Evolutionary conservation across 192 early-diverging fungal species (phyloP).

Genomic region (Backusella morwellensis): DNA sequence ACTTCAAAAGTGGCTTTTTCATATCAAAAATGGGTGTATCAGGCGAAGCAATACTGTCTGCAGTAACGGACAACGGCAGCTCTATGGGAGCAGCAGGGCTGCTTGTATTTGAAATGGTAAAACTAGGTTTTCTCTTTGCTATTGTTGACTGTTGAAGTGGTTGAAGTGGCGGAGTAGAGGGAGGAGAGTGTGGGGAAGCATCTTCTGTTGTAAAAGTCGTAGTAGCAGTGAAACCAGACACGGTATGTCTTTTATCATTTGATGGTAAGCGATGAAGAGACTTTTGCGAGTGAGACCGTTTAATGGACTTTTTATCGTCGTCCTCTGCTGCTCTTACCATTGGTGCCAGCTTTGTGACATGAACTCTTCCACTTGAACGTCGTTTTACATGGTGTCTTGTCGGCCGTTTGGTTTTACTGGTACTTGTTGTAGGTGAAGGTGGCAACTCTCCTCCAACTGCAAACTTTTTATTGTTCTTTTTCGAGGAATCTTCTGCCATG

Average conservation of each 20-base stretch:
- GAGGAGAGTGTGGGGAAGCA: background rate
- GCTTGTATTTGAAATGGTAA: background rate
- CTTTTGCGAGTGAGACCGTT: constrained; percentile 19
- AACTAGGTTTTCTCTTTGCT: background rate
- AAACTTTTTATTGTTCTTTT: constrained; percentile 5
- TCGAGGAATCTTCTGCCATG: background rate
- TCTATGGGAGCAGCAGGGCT: background rate
- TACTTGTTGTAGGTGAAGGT: constrained; percentile 18
- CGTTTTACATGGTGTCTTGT: constrained; percentile 34
- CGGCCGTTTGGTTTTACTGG: constrained; percentile 7
- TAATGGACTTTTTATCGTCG: constrained; percentile 10
- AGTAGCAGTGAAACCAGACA: background rate
- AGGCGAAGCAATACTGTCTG: background rate
- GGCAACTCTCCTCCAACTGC: constrained; percentile 11
- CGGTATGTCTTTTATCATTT: background rate
- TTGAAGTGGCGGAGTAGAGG: background rate
- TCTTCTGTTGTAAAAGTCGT: background rate
- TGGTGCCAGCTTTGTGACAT: constrained; percentile 30
- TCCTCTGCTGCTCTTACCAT: constrained; percentile 23
- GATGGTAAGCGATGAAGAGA: constrained; percentile 8
- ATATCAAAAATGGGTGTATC: background rate
- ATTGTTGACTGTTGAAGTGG: background rate
- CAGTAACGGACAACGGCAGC: background rate
- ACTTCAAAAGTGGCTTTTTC: constrained; percentile 5
- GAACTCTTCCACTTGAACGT: constrained; percentile 31